Base-by-base conservation (phyloP, 1,139 yeast genomes). In the Protomyces inouyei region DNA sequence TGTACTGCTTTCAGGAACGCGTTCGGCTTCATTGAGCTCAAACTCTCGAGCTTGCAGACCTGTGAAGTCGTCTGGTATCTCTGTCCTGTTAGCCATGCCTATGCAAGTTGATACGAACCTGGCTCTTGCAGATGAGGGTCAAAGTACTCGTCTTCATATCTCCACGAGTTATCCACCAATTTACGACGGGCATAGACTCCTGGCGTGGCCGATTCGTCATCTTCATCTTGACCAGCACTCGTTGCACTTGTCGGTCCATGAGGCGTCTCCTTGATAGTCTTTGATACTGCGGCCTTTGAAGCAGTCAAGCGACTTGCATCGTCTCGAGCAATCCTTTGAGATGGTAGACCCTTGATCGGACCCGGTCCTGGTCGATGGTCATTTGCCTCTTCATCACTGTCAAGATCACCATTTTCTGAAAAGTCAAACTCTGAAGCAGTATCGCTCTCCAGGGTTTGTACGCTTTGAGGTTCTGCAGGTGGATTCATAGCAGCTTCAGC, bases 81-180 rank as follows among this genome's bases (percentile, higher is more conserved):
- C 63, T 21, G 57, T 18, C 36, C n/a, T 28, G 32, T 28, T 28
- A 28, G 32, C 32, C 32, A 28, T 6, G 32, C 32, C 32, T 28
- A 35, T 18, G 37, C 21, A 9, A 40, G 21, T 40, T 9, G 8
- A 5, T 8, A 10, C 43, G n/a, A n/a, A 37, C 57, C 63, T n/a
- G 53, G 57, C 5, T 40, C n/a, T 21, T 28, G 43, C 32, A 59
- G 36, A 23, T 59, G 45, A 25, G 63, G 63, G 54, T 59, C 63
- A 37, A 59, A 45, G 18, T 40, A 48, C 21, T 55, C 45, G 25
- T 59, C 63, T n/a, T 59, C 63, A 35, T 59, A 59, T 28, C 63
- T 23, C 23, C 57, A 59, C 36, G 63, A 59, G 21, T 59, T 59
- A 57, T 59, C 63, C 38, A 59, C 57, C 14, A 59, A 16, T 38